Conservation (phyloP, 1,284 basidiomycete species). For the Apiotrichum veenhuisii region DNA sequence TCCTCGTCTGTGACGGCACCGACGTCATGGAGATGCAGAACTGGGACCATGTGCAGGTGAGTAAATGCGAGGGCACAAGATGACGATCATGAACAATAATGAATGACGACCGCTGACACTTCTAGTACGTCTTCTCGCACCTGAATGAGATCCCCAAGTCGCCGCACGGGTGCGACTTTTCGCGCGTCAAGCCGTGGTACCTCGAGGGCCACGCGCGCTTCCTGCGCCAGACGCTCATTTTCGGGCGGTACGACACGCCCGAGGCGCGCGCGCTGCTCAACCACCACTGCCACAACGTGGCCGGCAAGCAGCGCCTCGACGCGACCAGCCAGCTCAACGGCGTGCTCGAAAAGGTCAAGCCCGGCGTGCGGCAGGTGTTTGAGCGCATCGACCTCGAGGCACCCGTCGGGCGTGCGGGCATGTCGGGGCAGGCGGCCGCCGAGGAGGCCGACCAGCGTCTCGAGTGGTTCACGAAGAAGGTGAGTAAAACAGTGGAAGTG, state of each 20-base stretch:
- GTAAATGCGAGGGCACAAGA: constrained; percentile 16
- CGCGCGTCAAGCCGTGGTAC: constrained; percentile 95
- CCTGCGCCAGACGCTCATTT: constrained; percentile 80
- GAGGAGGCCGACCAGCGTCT: constrained; percentile 86
- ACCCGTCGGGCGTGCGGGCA: constrained; percentile 41
- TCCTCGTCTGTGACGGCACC: constrained; percentile 88
- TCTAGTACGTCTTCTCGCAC: constrained; percentile 70
- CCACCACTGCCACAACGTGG: constrained; percentile 69
- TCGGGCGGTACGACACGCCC: constrained; percentile 87
- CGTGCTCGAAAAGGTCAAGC: constrained; percentile 62
- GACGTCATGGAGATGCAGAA: constrained; percentile 97
- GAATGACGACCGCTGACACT: no score
- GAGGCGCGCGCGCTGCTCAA: constrained; percentile 80
- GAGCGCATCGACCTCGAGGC: constrained; percentile 40
- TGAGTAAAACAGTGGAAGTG: constrained; percentile 49
- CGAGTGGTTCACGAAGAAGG: constrained; percentile 78
- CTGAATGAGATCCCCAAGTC: constrained; percentile 87
- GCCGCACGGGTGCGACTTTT: constrained; percentile 91
- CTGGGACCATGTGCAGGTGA: constrained; percentile 93
- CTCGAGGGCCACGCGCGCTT: constrained; percentile 79
- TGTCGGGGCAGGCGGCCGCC: constrained; percentile 55
- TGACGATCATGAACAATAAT: neutral
- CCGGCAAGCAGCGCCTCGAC: constrained; percentile 72
- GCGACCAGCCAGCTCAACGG: constrained; percentile 57
- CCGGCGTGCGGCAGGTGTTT: constrained; percentile 71